Conservation (phyloP, 805 yeast species). For the Pichia cephalocereana region DNA sequence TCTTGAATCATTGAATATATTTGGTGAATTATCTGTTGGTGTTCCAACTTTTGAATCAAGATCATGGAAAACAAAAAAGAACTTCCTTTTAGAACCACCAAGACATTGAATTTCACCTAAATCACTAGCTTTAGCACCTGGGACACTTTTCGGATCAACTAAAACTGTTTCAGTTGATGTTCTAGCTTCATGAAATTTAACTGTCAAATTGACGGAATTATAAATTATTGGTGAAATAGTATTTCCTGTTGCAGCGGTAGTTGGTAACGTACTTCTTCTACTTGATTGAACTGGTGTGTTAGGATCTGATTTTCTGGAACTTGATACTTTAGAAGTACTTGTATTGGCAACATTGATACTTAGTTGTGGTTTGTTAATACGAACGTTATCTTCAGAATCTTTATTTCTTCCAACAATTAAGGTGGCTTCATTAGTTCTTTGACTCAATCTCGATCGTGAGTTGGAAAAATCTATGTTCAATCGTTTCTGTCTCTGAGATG, state of each 20-base stretch:
- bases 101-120: slow-evolving; percentile 59
- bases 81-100: slow-evolving; percentile 26
- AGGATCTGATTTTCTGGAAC: not conserved
- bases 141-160: slow-evolving; percentile 48
- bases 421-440: slow-evolving; percentile 27
- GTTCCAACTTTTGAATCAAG: not conserved
- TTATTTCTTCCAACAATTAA: slow-evolving; percentile 20
- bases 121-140: slow-evolving; percentile 65
- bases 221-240: not conserved
- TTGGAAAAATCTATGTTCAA: slow-evolving; percentile 20
- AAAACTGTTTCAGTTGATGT: slow-evolving; percentile 50
- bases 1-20: slow-evolving; percentile 6
- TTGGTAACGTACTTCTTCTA: not conserved
- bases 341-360: not conserved
- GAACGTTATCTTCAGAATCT: not conserved
- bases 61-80: slow-evolving; percentile 36
- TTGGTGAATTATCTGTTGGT: slow-evolving; percentile 1
- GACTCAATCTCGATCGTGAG: slow-evolving; percentile 22
- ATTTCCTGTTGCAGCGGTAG: not conserved
- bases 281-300: not conserved
- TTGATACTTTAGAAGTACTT: not conserved
- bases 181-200: slow-evolving; percentile 59
- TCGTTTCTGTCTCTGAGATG: slow-evolving; percentile 17
- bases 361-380: not conserved
- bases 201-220: slow-evolving; percentile 36